phyloP scores from a whole-genome alignment of 345 rosid genomes.

The Euclidium syriacum region DNA sequence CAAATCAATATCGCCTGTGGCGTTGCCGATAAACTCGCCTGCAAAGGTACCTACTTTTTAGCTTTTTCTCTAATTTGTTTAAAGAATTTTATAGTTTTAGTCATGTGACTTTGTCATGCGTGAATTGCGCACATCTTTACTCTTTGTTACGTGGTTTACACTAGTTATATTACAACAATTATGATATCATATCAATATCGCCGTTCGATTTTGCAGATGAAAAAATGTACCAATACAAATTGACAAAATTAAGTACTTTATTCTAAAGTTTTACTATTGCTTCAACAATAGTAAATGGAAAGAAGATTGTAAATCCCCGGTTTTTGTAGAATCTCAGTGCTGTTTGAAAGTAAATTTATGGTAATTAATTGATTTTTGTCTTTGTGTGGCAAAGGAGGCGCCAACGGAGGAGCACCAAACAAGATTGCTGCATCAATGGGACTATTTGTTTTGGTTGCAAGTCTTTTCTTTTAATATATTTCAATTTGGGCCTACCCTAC shows the following conservation, averaged over 20 bases:
- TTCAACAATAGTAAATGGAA: too few species aligned
- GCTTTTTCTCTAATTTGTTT: too few species aligned
- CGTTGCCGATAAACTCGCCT: background rate
- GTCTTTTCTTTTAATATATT: background rate
- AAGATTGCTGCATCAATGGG: constrained; percentile 20
- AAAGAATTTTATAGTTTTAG: too few species aligned
- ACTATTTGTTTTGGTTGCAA: constrained; percentile 25
- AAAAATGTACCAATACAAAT: too few species aligned
- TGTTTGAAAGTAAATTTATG: background rate
- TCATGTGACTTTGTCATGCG: background rate
- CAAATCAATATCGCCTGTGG: background rate
- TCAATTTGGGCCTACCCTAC: background rate
- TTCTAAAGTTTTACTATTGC: too few species aligned
- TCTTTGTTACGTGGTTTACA: too few species aligned
- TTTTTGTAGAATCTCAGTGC: background rate
- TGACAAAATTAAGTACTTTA: too few species aligned
- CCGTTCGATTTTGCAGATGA: too few species aligned
- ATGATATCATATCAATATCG: too few species aligned
- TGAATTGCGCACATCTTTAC: background rate
- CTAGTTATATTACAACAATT: too few species aligned
- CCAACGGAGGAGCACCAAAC: constrained; percentile 20
- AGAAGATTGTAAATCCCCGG: background rate
- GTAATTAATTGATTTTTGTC: background rate
- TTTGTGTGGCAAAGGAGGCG: background rate
- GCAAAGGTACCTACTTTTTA: constrained; percentile 25